Base-by-base conservation (phyloP, 805 yeast species). In the Tetrapisispora phaffii region DNA sequence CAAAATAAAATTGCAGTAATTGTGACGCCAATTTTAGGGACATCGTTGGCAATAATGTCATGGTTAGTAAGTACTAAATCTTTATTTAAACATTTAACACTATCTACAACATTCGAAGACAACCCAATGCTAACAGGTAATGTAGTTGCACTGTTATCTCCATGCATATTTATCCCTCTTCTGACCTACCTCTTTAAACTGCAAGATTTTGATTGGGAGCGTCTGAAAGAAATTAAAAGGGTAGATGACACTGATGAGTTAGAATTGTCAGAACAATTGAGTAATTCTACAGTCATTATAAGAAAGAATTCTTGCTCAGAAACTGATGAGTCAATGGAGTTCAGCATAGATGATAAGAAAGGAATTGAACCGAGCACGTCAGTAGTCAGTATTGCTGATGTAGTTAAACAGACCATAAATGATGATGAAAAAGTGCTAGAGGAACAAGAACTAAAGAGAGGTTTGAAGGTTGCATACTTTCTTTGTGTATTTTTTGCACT, bases 91-190 rank as follows among this genome's bases (percentile, higher is more conserved):
- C 51, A 61, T 3, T 66, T 75, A 37, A 73, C 73, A 7, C 73
- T 73, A 38, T 67, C 71, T 60, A 67, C 63, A 46, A 78, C 94
- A n/a, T 93, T 90, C 52, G 76, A 73, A 50, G 95, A 89, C 62
- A 75, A 85, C 59, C 83, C 96, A 34, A 89, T 89, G 96, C 72
- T 87, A 50, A 80, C 82, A 3, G 96, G 96, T 48, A 88, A 88
- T 63, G 79, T 86, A 39, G 88, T 86, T 43, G 90, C 96, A 0
- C 67, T 88, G 49, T 69, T 79, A 44, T 75, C 89, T 1, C 95
- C 96, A 9, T 57, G 76, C 16, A 63, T 87, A 16, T 72, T 80
- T 45, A 68, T 80, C 41, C 88, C 94, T 23, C 57, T 81, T 9
- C 67, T 87, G 44, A 82, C 93, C 0, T 68, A 72, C 33, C 67